Base-by-base conservation (phyloP, 1,139 yeast genomes). In the Diutina neorugosa region DNA sequence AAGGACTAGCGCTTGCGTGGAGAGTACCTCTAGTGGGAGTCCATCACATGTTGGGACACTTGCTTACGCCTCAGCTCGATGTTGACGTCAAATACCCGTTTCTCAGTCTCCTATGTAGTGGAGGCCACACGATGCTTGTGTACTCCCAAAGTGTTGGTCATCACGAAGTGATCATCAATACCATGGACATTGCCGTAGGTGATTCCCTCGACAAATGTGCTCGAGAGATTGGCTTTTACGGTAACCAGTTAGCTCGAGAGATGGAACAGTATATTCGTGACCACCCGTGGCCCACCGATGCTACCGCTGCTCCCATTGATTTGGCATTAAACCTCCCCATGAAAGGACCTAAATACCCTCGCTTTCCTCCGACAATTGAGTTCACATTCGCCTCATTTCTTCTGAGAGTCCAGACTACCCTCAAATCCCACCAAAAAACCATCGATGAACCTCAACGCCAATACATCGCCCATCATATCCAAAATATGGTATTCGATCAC, bases 11-110 rank as follows among this genome's bases (percentile, higher is more conserved):
- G 0, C 71, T 86, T 0, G 97, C 90, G 0, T 85, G 90, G 85
- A 67, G 76, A 25, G 77, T 73, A 2, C 97, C 97, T 0, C 62
- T 89, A 25, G 71, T 93, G 1, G 98, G 98, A 0, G 96, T 93
- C 0, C 96, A 94, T 63, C 98, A 94, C 62, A 93, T 93, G 98
- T 71, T 93, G 54, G 98, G 96, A 0, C 99, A 93, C 68, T 68
- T 93, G 7, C 67, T 93, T 42, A 76, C 88, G 0, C 85, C 96
- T 0, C 71, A 91, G 49, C 43, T 58, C 63, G 55, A 53, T 63
- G 62, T 57, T 74, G 67, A 21, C 8, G 52, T 53, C n/a, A 14
- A 44, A 19, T 93, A 77, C 61, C 98, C 99, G 2, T 89, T 86
- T 61, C 62, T 89, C 23, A 86, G 94, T 60, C 68, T 93, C 27